Percentiles rank a stretch among this genome's conserved stretches.
phyloP scores from a whole-genome alignment of 768 basidiomycete genomes.

The Lactifluus pinguis region DNA sequence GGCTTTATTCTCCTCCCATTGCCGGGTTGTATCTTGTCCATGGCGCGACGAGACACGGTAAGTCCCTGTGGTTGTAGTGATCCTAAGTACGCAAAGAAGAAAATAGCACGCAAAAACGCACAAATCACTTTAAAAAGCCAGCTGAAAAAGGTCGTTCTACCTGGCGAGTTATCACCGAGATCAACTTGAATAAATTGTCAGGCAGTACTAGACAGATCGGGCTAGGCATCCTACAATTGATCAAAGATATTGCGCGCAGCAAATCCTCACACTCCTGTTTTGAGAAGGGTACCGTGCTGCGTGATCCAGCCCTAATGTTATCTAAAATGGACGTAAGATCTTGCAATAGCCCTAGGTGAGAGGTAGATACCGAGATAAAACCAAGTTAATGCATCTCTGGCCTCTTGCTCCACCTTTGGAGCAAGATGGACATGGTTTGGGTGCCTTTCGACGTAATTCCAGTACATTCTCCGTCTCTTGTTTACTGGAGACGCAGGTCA shows the following conservation, averaged over 20 bases:
- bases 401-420: slow-evolving; percentile 35
- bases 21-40: slow-evolving; percentile 31
- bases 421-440: slow-evolving; percentile 38
- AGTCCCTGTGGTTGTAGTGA: slow-evolving; percentile 24
- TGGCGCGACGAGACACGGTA: slow-evolving; percentile 39
- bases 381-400: slow-evolving; percentile 42
- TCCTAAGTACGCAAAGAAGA: background rate
- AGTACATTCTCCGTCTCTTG: slow-evolving; percentile 36
- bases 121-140: slow-evolving; percentile 46
- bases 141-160: slow-evolving; percentile 38
- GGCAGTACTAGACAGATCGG: background rate
- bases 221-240: slow-evolving; percentile 7
- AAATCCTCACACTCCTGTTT: slow-evolving; percentile 46
- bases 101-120: slow-evolving; percentile 8
- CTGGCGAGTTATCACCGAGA: slow-evolving; percentile 28
- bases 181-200: background rate
- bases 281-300: slow-evolving; percentile 43
- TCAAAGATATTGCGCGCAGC: slow-evolving; percentile 24
- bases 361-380: slow-evolving; percentile 31
- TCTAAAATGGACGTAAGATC: slow-evolving; percentile 29
- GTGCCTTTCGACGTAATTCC: slow-evolving; percentile 44
- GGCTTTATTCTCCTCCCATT: slow-evolving; percentile 1
- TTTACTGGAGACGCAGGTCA: background rate
- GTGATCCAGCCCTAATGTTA: slow-evolving; percentile 38
- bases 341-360: background rate